These are phyloP conservation scores for Ascoidea rubescens DNA, from an alignment of 805 yeast species.

Conservation along the genomic window DNA sequence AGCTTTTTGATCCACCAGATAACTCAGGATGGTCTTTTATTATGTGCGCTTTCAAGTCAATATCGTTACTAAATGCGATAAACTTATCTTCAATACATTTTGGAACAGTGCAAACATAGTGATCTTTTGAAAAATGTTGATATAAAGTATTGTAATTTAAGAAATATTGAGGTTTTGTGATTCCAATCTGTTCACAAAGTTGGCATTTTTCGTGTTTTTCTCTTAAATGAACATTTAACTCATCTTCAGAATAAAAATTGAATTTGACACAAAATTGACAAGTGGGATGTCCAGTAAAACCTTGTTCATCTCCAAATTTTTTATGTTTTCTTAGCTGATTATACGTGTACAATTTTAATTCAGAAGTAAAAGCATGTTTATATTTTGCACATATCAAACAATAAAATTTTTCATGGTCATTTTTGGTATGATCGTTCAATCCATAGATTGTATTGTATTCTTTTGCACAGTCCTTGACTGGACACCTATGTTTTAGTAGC, in stretches of 20 bases:
- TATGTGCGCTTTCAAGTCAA: constrained; percentile 83
- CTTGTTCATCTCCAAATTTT: constrained; percentile 53
- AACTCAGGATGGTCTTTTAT: constrained; percentile 63
- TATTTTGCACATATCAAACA: constrained; percentile 71
- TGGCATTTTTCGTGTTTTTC: constrained; percentile 80
- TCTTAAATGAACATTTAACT: constrained; percentile 67
- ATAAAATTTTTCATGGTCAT: constrained; percentile 44
- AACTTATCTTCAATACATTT: constrained; percentile 78
- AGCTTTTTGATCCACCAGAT: constrained; percentile 28
- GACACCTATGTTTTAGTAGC: constrained; percentile 45
- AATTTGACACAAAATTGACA: constrained; percentile 69
- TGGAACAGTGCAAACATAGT: constrained; percentile 65
- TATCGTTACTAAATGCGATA: constrained; percentile 78
- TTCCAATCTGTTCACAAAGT: constrained; percentile 64
- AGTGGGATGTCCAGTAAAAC: constrained; percentile 80
- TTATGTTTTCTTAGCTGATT: constrained; percentile 60
- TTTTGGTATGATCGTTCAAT: constrained; percentile 50
- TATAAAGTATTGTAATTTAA: constrained; percentile 62
- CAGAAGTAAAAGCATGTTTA: constrained; percentile 66
- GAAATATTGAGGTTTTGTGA: constrained; percentile 59
- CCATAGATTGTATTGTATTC: constrained; percentile 37
- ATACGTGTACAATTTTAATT: constrained; percentile 45
- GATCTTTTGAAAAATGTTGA: constrained; percentile 59
- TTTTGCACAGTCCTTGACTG: constrained; percentile 23
- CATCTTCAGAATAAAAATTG: constrained; percentile 82